Evolutionary conservation across 2,329 filamentous ascomycete genomes (phyloP).

Genomic region (Diaporthe velutina): DNA sequence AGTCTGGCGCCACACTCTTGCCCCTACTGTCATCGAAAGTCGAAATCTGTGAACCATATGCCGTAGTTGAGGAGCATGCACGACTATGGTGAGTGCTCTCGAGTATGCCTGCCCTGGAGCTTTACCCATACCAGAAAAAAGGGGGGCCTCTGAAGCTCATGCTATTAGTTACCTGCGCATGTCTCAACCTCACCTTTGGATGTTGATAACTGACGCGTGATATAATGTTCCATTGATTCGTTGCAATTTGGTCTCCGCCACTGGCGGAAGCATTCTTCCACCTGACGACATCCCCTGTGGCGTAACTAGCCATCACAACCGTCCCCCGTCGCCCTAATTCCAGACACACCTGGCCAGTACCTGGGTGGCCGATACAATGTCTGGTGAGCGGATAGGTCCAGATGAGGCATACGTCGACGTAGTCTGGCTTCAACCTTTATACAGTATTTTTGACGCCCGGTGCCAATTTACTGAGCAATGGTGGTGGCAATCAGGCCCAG

Average conservation of each 20-base stretch:
- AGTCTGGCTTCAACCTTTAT: not conserved
- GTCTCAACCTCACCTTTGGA: not conserved
- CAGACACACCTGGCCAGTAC: not conserved
- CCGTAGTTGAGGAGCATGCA: not conserved
- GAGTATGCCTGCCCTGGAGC: not conserved
- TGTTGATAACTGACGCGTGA: not conserved
- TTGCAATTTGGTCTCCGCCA: not conserved
- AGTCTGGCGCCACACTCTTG: not conserved
- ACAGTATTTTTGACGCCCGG: not conserved
- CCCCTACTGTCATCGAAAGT: not conserved
- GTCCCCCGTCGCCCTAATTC: not conserved
- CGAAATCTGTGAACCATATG: not conserved
- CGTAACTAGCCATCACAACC: not conserved
- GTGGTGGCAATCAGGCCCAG: too few species aligned
- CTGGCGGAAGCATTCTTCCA: not conserved
- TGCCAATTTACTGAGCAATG: not conserved
- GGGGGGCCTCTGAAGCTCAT: not conserved
- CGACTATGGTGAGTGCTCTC: not conserved
- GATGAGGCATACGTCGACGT: not conserved
- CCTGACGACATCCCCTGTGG: not conserved
- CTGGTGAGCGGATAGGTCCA: not conserved
- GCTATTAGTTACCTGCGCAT: not conserved
- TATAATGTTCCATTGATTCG: not conserved
- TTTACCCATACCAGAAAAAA: not conserved
- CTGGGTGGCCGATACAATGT: too few species aligned